Evolutionary conservation across 2,329 filamentous ascomycete genomes (phyloP).

Genomic region (Corniculantispora saksenae): DNA sequence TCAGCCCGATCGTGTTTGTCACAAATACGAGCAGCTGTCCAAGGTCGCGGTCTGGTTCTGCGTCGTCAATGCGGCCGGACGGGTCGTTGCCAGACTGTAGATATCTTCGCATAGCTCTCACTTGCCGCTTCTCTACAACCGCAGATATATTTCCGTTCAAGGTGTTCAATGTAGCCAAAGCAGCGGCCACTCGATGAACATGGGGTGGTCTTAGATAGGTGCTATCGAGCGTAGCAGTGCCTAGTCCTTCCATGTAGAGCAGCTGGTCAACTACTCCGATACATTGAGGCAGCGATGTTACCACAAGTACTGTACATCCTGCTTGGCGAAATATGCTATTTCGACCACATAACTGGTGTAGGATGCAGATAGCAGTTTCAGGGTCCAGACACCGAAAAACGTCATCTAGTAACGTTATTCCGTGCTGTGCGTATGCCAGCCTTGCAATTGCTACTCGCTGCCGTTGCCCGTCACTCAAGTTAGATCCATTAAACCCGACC

Average conservation of each 20-base stretch:
- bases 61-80: too few relatives aligned
- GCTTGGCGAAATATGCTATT: neutral
- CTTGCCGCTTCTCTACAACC: too few relatives aligned
- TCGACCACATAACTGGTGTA: neutral
- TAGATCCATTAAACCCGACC: neutral
- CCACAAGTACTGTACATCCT: neutral
- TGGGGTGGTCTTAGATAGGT: too few relatives aligned
- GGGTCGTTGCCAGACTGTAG: too few relatives aligned
- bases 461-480: neutral
- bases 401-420: constrained; percentile 18
- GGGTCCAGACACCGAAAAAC: constrained; percentile 20
- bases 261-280: neutral
- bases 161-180: too few relatives aligned
- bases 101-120: too few relatives aligned
- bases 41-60: too few relatives aligned
- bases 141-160: too few relatives aligned
- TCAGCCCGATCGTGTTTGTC: too few relatives aligned
- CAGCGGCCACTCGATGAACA: too few relatives aligned
- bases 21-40: too few relatives aligned
- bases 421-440: constrained; percentile 5
- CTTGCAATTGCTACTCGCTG: constrained; percentile 13
- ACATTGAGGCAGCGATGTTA: neutral
- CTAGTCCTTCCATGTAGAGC: neutral
- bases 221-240: too few relatives aligned
- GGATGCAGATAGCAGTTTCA: neutral